Evolutionary conservation across 805 yeast genomes (phyloP), one percentile per base, ranked within the genome.

Genomic region (Metschnikowia vanudenii): DNA sequence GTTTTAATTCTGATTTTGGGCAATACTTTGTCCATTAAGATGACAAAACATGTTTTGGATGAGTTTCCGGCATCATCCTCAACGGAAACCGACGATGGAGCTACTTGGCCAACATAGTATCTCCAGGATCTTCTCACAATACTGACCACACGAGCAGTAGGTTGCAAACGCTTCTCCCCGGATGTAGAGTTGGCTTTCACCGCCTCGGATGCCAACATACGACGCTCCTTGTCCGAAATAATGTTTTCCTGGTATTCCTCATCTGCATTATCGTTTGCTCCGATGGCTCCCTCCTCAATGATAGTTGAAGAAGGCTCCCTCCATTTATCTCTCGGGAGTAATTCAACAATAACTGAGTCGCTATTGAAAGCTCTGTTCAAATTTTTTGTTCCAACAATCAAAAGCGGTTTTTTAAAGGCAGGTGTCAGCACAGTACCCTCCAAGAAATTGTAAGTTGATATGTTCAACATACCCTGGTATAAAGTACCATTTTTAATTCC

Each of bases 111-210:
- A 32, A 94, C 99, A 61, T 91, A 94, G 54, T 84, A 82, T 64
- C 99, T 80, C 99, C 99, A 94, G 51, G 92, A 88, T 67, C 99
- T 79, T 68, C 88, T 85, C 35, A 83, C 72, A 20, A 94, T 78
- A 24, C 96, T 95, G 11, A 94, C 97, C 30, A 94, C 86, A 55
- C 81, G 80, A 2, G 96, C 98, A 0, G 99, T 92, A n/a, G 98
- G 99, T 60, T 86, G 90, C 18, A 84, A 64, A 52, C 78, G 78
- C 40, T 63, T 63, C 3, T 69, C 74, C 11, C 62, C 64, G 26
- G 74, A 65, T 9, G 59, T 55, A 2, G 67, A 56, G 30, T 82
- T 86, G 2, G 84, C 85, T 41, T 55, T 65, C 28, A 80, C 72
- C 0, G 97, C 97, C 52, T 88, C 92, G 53, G 85, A 85, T 0